phyloP scores from a whole-genome alignment of 805 yeast genomes.

The Limtongia smithiae region DNA sequence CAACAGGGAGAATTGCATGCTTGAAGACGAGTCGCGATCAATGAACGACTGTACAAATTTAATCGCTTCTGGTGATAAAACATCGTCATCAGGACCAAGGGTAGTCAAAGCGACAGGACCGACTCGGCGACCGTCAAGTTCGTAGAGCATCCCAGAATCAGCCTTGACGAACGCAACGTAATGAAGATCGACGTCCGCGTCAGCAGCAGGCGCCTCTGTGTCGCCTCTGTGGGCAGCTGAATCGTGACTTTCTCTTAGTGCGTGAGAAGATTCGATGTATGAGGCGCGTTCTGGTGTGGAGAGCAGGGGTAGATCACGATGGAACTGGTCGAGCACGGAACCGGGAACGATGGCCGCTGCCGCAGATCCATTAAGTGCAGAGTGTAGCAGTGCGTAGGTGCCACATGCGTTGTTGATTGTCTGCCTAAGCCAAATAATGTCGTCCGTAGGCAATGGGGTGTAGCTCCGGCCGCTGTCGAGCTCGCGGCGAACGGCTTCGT shows the following conservation, averaged over 20 bases:
- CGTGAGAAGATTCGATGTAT: conserved; percentile 44
- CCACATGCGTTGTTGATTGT: conserved; percentile 90
- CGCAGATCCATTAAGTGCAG: conserved; percentile 43
- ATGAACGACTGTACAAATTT: conserved; percentile 65
- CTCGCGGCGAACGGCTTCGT: conserved; percentile 49
- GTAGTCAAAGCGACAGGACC: conserved; percentile 68
- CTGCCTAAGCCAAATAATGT: conserved; percentile 71
- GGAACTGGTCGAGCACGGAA: conserved; percentile 33
- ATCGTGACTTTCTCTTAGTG: conserved; percentile 42
- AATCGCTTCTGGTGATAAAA: conserved; percentile 50
- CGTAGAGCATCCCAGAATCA: conserved; percentile 59
- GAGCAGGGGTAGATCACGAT: conserved; percentile 26
- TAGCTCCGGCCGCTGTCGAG: conserved; percentile 28
- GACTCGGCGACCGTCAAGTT: conserved; percentile 80
- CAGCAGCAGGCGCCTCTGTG: conserved; percentile 42
- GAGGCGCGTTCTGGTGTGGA: conserved; percentile 41
- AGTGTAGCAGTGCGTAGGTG: conserved; percentile 78
- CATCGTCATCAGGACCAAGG: conserved; percentile 44
- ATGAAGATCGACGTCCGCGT: conserved; percentile 57
- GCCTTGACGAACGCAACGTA: conserved; percentile 69
- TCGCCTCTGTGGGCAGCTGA: conserved; percentile 39
- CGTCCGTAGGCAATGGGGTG: conserved; percentile 24
- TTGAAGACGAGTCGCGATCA: conserved; percentile 36
- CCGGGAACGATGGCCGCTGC: conserved; percentile 34
- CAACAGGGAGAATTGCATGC: conserved; percentile 20